Conservation (phyloP, 805 yeast genomes). For the Ogataea zsoltii region DNA sequence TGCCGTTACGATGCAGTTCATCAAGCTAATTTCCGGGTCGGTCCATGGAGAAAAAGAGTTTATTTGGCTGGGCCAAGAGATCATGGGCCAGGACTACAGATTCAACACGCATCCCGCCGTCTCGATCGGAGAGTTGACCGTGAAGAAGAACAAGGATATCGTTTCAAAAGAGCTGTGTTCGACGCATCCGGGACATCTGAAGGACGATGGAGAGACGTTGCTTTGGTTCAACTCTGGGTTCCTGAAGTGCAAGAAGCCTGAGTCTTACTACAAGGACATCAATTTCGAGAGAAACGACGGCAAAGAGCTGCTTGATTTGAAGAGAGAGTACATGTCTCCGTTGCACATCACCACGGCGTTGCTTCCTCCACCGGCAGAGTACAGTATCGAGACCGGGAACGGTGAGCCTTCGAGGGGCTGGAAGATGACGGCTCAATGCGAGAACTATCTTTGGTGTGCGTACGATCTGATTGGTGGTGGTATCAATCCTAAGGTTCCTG, state of each 20-base stretch:
- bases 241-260: constrained; percentile 52
- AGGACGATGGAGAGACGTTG: constrained; percentile 50
- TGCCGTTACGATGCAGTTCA: constrained; percentile 44
- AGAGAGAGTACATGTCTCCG: constrained; percentile 40
- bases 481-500: constrained; percentile 37
- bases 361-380: constrained; percentile 53
- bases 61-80: constrained; percentile 68
- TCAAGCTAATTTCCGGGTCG: constrained; percentile 45
- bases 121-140: constrained; percentile 46
- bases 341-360: constrained; percentile 46
- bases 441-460: constrained; percentile 61
- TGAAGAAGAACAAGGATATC: constrained; percentile 29
- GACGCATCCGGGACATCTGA: constrained; percentile 63
- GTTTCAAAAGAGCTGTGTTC: constrained; percentile 52
- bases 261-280: constrained; percentile 41
- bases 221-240: constrained; percentile 76
- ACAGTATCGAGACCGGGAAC: constrained; percentile 22
- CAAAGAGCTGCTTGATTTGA: constrained; percentile 31
- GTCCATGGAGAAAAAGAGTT: constrained; percentile 81
- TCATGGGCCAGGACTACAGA: constrained; percentile 53
- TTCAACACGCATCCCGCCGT: constrained; percentile 59
- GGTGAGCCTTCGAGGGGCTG: constrained; percentile 55
- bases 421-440: constrained; percentile 56
- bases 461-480: constrained; percentile 56
- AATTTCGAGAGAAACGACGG: constrained; percentile 32